Evolutionary conservation across 78 protist genomes (phyloP), one percentile per base, ranked within the genome.

Genomic region (Isochrysis galbana): DNA sequence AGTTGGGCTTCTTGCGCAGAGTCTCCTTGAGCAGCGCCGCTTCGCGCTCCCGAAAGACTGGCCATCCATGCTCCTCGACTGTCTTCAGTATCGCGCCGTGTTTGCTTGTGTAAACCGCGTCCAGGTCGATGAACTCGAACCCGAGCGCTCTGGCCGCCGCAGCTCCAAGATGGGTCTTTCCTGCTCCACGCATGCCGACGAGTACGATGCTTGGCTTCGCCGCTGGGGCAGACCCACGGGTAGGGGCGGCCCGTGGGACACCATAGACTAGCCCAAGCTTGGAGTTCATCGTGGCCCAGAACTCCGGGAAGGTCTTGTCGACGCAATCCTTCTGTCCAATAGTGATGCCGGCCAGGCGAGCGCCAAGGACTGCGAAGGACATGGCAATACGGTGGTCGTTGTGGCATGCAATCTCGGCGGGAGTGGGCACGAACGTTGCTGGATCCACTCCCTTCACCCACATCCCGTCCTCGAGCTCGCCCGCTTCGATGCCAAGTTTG

Each of bases 351-450:
- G 96, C 92, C 42, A 74, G 54, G 45, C 45, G 48, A 39, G 78
- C 70, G 46, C 92, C 92, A 29, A 90, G 92, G 23, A 14, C 32
- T 11, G 94, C 97, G 82, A 96, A 96, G 77, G 78, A 34, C 97
- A 96, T 96, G 32, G 97, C 97, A 25, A 96, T 94, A 45, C 97
- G 95, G 92, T 96, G 97, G 95, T 96, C 97, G 61, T 94, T 91
- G 93, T 95, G 54, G 93, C 97, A 96, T 42, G 45, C 25, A 87
- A 96, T 94, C 69, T 1, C 39, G 25, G 48, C 48, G 22, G 80
- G 21, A 0, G 11, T 72, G n/a, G 42, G 46, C 22, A 67, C 80
- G 41, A 19, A 0, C 32, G 38, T 72, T 22, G 19, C 61, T 19
- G 89, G 86, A 1, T 25, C 84, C 21, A 41, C 36, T 32, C 97